Conservation (phyloP, 2,329 filamentous ascomycete genomes). For the Alternaria sp. region DNA sequence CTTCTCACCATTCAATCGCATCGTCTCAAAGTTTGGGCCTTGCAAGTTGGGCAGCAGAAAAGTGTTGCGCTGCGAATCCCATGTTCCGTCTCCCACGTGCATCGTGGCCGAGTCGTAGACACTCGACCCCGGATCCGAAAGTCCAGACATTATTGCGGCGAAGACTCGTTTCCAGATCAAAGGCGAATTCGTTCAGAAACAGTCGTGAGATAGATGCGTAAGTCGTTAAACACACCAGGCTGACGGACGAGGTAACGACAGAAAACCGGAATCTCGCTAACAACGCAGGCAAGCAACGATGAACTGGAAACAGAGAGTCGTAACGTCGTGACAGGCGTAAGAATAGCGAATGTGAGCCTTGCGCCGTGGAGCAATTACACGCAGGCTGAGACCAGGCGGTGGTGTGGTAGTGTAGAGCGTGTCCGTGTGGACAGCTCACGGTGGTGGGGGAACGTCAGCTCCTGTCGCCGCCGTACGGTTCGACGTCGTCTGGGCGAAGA, state of each 20-base stretch:
- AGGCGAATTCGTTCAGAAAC: neutral
- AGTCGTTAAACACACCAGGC: constrained; percentile 14
- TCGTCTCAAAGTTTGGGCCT: constrained; percentile 81
- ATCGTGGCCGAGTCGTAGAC: constrained; percentile 78
- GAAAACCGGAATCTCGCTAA: constrained; percentile 15
- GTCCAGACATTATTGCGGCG: constrained; percentile 47
- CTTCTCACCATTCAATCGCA: constrained; percentile 79
- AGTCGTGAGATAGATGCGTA: constrained; percentile 19
- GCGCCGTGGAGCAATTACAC: constrained; percentile 28
- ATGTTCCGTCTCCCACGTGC: constrained; percentile 82
- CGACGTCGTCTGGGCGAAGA: constrained; percentile 17
- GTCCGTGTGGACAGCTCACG: constrained; percentile 46
- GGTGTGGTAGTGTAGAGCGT: constrained; percentile 36
- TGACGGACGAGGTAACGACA: constrained; percentile 14
- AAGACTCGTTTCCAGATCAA: constrained; percentile 1
- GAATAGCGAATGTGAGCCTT: constrained; percentile 20
- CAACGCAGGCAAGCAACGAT: constrained; percentile 21
- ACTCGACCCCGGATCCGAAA: constrained; percentile 76
- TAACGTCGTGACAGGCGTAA: constrained; percentile 45
- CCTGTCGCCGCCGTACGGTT: constrained; percentile 32
- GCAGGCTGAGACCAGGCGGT: constrained; percentile 30
- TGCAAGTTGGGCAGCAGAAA: constrained; percentile 81
- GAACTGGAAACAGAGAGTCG: constrained; percentile 30
- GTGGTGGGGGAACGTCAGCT: constrained; percentile 34
- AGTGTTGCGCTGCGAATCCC: constrained; percentile 79